Evolutionary conservation across 257 asterid species (phyloP).

Genomic region (Salvia rosmarinus): DNA sequence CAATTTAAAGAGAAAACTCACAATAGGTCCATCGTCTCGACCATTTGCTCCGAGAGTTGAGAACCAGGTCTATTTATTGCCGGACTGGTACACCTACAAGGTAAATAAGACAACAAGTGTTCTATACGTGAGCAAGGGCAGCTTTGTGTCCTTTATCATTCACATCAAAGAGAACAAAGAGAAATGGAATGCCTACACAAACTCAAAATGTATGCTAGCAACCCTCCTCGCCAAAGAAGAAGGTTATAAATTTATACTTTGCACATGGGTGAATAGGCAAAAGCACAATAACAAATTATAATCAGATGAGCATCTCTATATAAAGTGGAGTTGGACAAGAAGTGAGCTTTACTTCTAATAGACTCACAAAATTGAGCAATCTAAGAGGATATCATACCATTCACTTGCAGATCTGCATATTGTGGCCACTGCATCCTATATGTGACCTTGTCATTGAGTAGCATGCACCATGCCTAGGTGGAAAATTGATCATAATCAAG

Average conservation of each 20-base stretch:
- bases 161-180: constrained; percentile 24
- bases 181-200: background rate
- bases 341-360: background rate
- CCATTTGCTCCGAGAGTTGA: constrained; percentile 96
- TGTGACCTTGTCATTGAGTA: constrained; percentile 93
- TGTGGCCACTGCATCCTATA: constrained; percentile 99
- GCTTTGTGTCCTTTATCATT: constrained; percentile 25
- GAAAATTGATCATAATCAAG: background rate
- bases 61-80: constrained; percentile 94
- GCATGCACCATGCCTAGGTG: constrained; percentile 97
- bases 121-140: constrained; percentile 11
- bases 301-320: constrained; percentile 26
- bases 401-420: constrained; percentile 90
- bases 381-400: constrained; percentile 64
- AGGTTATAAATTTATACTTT: background rate
- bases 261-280: constrained; percentile 18
- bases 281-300: constrained; percentile 13
- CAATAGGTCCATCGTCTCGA: constrained; percentile 96
- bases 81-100: constrained; percentile 75
- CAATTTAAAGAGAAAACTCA: constrained; percentile 49
- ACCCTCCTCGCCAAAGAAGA: background rate
- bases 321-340: background rate
- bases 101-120: constrained; percentile 24
- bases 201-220: background rate
- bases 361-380: constrained; percentile 18